These are phyloP conservation scores for Sugiyamaella floridensis DNA, from an alignment of 805 yeast species.

Conservation along the genomic window DNA sequence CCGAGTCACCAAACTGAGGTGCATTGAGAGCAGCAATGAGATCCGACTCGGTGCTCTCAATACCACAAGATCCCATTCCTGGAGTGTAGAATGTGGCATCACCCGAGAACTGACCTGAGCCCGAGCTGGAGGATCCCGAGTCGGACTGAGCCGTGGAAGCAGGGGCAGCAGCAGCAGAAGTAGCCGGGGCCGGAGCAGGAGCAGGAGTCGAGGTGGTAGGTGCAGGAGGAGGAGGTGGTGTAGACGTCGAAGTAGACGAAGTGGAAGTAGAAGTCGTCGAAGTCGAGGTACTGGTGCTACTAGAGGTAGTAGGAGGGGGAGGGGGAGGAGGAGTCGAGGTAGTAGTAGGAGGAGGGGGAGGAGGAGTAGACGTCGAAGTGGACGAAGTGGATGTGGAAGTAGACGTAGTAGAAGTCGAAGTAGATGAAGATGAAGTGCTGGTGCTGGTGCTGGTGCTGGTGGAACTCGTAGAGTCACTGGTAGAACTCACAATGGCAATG, in stretches of 20 bases:
- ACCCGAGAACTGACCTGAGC: constrained; percentile 18
- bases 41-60: constrained; percentile 40
- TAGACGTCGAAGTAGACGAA: constrained; percentile 10
- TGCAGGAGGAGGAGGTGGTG: constrained; percentile 3
- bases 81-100: constrained; percentile 22
- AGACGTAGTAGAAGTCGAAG: too few relatives aligned
- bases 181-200: constrained; percentile 4
- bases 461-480: constrained; percentile 8
- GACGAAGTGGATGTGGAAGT: too few relatives aligned
- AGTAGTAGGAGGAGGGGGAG: too few relatives aligned
- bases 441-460: too few relatives aligned
- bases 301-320: constrained; percentile 2
- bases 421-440: background rate
- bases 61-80: constrained; percentile 51
- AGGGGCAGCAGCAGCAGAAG: constrained; percentile 15
- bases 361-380: too few relatives aligned
- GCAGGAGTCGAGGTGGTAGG: constrained; percentile 3
- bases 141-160: constrained; percentile 9
- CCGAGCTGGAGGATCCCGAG: constrained; percentile 16
- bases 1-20: constrained; percentile 13
- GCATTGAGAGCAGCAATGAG: constrained; percentile 44
- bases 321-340: constrained; percentile 4
- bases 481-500: constrained; percentile 3
- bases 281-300: constrained; percentile 13
- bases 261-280: constrained; percentile 9